phyloP scores from a whole-genome alignment of 208 protist species.

The Leishmania amazonensis region DNA sequence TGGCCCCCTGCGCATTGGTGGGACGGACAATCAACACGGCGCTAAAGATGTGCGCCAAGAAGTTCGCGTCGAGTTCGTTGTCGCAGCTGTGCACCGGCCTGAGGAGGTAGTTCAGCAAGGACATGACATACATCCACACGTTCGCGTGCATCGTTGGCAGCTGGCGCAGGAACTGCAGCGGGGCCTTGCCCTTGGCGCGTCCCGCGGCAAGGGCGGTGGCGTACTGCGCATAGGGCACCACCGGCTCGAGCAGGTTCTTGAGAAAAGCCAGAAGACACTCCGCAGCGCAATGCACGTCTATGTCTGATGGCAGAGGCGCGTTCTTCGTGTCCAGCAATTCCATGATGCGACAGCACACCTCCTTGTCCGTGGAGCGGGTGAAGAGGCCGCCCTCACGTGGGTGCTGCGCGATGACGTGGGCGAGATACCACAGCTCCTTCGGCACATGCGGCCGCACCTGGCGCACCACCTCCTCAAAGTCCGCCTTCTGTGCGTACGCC shows the following conservation, averaged over 20 bases:
- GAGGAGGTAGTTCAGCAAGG: slow-evolving; percentile 87
- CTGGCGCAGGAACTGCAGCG: slow-evolving; percentile 61
- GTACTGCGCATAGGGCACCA: slow-evolving; percentile 80
- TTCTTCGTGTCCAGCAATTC: slow-evolving; percentile 62
- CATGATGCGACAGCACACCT: slow-evolving; percentile 60
- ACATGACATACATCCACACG: slow-evolving; percentile 80
- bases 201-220: slow-evolving; percentile 54
- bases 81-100: slow-evolving; percentile 48
- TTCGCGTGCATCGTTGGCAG: slow-evolving; percentile 86
- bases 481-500: slow-evolving; percentile 58
- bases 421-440: slow-evolving; percentile 90
- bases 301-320: slow-evolving; percentile 37
- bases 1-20: slow-evolving; percentile 25
- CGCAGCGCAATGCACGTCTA: slow-evolving; percentile 50
- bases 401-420: slow-evolving; percentile 59
- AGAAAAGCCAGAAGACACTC: slow-evolving; percentile 81
- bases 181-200: slow-evolving; percentile 49
- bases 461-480: slow-evolving; percentile 38
- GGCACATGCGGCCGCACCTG: slow-evolving; percentile 64
- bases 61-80: slow-evolving; percentile 64
- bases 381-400: slow-evolving; percentile 68
- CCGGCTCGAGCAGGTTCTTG: slow-evolving; percentile 74
- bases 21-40: slow-evolving; percentile 62
- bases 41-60: slow-evolving; percentile 75
- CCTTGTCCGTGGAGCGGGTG: slow-evolving; percentile 41